Evolutionary conservation across 495 filamentous ascomycete genomes (phyloP).

Genomic region (Aspergillus sclerotioniger): DNA sequence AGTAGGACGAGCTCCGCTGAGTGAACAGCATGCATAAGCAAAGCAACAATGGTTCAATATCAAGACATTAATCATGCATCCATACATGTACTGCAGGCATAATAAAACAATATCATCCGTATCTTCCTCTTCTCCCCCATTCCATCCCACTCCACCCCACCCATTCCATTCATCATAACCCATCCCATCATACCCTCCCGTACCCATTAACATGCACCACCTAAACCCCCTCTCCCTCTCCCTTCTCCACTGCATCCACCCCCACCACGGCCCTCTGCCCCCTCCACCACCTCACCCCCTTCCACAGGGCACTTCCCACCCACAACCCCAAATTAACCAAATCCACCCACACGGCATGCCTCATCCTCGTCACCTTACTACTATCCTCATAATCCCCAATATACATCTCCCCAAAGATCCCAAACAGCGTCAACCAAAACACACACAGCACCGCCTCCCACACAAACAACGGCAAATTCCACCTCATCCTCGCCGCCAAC

Average conservation of each 20-base stretch:
- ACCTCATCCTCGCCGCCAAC: conserved; percentile 3
- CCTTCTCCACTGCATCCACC: conserved; percentile 6
- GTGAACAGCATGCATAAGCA: neutral
- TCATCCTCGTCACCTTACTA: conserved; percentile 65
- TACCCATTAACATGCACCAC: neutral
- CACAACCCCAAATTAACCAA: conserved; percentile 70
- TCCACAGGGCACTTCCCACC: conserved; percentile 54
- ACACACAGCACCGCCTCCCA: conserved; percentile 71
- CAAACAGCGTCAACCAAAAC: conserved; percentile 78
- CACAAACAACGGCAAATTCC: conserved; percentile 49
- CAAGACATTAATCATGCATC: neutral
- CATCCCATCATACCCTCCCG: neutral
- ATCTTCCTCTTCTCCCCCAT: neutral
- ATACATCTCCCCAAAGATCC: conserved; percentile 77
- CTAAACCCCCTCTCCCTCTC: conserved; percentile 10
- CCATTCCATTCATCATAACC: no score
- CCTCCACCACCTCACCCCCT: conserved; percentile 40
- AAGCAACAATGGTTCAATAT: neutral
- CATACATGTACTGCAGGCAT: neutral
- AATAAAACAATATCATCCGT: neutral
- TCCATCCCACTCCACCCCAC: no score
- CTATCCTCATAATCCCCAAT: conserved; percentile 59
- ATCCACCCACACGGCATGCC: conserved; percentile 84
- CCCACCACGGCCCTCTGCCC: conserved; percentile 10
- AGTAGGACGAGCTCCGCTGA: neutral